These are phyloP conservation scores for Pseudisothecium myosuroides DNA, from an alignment of 225 moss, liverwort and hornwort species.

Conservation along the genomic window DNA sequence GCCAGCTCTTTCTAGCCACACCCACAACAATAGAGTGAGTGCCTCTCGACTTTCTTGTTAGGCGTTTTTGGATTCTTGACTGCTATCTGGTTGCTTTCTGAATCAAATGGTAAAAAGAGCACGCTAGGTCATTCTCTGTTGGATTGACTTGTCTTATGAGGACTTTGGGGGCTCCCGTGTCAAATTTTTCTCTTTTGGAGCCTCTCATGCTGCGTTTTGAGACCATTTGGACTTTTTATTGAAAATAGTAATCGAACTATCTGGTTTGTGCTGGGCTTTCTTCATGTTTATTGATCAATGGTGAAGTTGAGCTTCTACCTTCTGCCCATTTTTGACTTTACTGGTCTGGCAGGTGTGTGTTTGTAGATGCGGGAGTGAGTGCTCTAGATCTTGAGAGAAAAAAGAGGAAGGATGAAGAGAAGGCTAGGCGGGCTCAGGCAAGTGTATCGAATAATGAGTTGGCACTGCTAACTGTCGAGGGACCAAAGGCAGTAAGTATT, in stretches of 20 bases:
- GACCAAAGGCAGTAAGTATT: conserved; percentile 41
- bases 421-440: conserved; percentile 58
- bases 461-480: conserved; percentile 76
- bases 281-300: neutral
- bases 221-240: neutral
- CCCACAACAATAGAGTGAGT: conserved; percentile 96
- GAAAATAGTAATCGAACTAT: neutral
- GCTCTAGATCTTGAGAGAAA: conserved; percentile 88
- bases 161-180: neutral
- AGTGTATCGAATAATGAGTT: conserved; percentile 72
- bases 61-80: neutral
- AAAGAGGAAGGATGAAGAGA: conserved; percentile 79
- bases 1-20: conserved; percentile 92
- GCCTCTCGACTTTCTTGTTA: neutral
- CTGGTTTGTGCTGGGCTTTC: neutral
- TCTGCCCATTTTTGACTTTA: neutral
- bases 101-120: neutral
- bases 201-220: neutral
- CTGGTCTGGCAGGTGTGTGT: conserved; percentile 63
- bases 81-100: neutral
- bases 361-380: conserved; percentile 97
- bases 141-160: neutral
- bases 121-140: neutral
- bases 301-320: neutral
- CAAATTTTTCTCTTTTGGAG: neutral